Percentiles rank a stretch among this genome's conserved stretches.
Evolutionary conservation across 352 stramenopile species (phyloP).

Genomic region (Peronospora tabacina): DNA sequence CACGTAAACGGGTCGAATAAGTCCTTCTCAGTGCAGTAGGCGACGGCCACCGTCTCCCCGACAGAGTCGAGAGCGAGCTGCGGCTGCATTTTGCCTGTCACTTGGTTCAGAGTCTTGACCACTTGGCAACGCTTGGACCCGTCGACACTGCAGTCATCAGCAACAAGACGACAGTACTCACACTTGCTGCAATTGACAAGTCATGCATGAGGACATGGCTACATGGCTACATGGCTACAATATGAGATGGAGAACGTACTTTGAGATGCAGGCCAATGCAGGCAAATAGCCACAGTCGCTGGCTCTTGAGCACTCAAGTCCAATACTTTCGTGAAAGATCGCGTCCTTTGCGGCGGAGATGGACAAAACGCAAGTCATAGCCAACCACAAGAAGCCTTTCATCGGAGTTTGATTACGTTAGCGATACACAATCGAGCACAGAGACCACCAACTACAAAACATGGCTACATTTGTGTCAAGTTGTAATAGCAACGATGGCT

Average conservation of each 20-base stretch:
- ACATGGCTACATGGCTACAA: neutral
- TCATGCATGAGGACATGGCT: neutral
- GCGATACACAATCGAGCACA: neutral
- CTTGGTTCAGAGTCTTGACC: conserved; percentile 25
- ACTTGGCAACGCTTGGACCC: conserved; percentile 54
- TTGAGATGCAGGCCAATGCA: conserved; percentile 54
- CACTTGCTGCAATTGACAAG: conserved; percentile 36
- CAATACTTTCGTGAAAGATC: conserved; percentile 32
- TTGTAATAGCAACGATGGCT: too few species aligned
- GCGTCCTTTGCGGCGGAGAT: conserved; percentile 6
- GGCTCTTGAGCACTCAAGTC: conserved; percentile 37
- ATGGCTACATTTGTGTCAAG: neutral
- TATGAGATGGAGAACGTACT: conserved; percentile 20
- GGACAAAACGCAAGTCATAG: conserved; percentile 2
- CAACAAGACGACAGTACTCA: conserved; percentile 48
- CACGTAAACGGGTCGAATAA: conserved; percentile 70
- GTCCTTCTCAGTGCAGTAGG: conserved; percentile 78
- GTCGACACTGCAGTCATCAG: conserved; percentile 58
- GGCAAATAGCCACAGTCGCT: conserved; percentile 72
- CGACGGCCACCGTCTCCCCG: conserved; percentile 29
- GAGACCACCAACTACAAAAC: neutral
- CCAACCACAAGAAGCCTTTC: conserved; percentile 4
- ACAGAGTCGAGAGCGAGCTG: conserved; percentile 28
- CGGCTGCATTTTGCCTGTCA: conserved; percentile 33
- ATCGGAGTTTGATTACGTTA: neutral